Evolutionary conservation across 176 grass and related monocot species (phyloP).

Genomic region (Paspalum notatum): DNA sequence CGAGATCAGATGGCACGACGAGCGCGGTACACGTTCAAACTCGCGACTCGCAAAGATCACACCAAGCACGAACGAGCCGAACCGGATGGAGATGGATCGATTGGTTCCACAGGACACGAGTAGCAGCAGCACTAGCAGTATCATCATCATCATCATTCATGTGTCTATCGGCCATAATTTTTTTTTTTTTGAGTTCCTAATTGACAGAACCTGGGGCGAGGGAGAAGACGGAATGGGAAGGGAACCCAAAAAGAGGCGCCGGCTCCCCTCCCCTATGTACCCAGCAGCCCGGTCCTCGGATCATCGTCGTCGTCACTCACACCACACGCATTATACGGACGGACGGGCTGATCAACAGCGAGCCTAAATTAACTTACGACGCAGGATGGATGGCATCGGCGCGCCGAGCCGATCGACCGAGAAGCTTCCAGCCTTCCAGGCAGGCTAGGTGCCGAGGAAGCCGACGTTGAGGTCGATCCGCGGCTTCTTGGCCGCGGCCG

Average conservation of each 20-base stretch:
- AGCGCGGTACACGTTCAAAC: not conserved
- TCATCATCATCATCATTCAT: slow-evolving; percentile 8
- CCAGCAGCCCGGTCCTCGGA: not conserved
- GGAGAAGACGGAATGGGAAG: not conserved
- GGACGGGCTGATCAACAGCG: too few relatives aligned
- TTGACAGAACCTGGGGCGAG: not conserved
- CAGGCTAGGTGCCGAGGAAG: slow-evolving; percentile 45
- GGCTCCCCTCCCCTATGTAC: not conserved
- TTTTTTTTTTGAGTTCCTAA: too few relatives aligned
- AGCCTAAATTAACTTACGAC: not conserved
- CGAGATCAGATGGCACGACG: too few relatives aligned
- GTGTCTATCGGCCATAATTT: slow-evolving; percentile 8
- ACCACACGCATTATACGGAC: too few relatives aligned
- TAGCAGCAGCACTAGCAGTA: not conserved
- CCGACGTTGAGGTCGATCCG: slow-evolving; percentile 74
- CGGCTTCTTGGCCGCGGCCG: slow-evolving; percentile 53
- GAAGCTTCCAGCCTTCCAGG: not conserved
- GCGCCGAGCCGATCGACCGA: not conserved
- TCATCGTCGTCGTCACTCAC: not conserved
- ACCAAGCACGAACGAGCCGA: not conserved
- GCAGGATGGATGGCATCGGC: not conserved
- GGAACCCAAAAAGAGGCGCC: not conserved
- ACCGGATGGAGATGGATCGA: not conserved
- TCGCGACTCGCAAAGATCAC: not conserved
- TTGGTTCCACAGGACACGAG: not conserved